Evolutionary conservation across 371 early-diverging fungal species (phyloP), one percentile per base, ranked within the genome.

Genomic region (Mucor velutinosus): DNA sequence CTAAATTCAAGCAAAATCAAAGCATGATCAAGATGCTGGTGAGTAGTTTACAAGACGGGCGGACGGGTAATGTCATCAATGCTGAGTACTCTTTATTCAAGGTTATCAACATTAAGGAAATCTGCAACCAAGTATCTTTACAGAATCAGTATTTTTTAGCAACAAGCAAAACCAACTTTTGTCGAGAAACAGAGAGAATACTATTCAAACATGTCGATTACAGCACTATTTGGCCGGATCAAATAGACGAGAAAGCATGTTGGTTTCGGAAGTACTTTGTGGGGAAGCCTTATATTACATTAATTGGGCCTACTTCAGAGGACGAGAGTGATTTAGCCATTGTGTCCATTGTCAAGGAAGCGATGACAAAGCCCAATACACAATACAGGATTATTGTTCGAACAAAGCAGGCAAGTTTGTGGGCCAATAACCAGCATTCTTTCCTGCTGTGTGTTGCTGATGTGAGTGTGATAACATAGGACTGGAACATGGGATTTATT

Each of bases 221-320:
- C n/a, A 60, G 25, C 32, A 11, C 49, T 49, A 47, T 65, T 60
- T 61, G 67, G 67, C 67, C 76, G 15, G 75, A 79, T 29, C 75
- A 78, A 58, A 63, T 75, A 57, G 76, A 82, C 49, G 65, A 74
- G 37, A 73, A 73, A 15, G 73, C 79, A 14, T 67, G 56, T 11
- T 76, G 74, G 80, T 82, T 75, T 62, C 65, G 78, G 33, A 65
- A 64, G 5, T 64, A 73, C 51, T 82, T 82, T 66, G 65, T 78
- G 29, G 79, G 77, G 11, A 75, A 74, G 43, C 67, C 73, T 0
- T 82, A 82, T 58, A 65, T 64, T 19, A 79, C 80, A 10, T 72
- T 79, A 47, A 67, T 77, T 33, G 82, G 82, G 0, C 68, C 76
- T n/a, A 60, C 64, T 43, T 57, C 23, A 60, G 53, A 66, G 17